Percentiles rank a stretch among this genome's conserved stretches.
Evolutionary conservation across 371 early-diverging fungal genomes (phyloP).

Genomic region (Capillidium rhysosporum): DNA sequence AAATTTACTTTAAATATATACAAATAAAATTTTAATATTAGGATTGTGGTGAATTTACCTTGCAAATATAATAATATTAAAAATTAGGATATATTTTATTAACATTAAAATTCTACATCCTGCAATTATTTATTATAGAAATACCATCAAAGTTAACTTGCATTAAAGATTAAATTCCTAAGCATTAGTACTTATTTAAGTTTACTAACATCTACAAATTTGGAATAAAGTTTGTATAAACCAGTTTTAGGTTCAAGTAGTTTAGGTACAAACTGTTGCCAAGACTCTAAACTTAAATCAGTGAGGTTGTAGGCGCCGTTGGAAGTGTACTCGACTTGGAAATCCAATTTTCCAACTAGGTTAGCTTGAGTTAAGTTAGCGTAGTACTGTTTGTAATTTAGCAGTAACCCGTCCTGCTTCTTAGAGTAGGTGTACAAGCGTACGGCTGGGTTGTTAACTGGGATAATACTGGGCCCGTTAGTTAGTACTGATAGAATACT

Average conservation of each 20-base stretch:
- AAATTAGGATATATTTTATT: no score
- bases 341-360: slow-evolving; percentile 11
- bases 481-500: slow-evolving; percentile 11
- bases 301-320: slow-evolving; percentile 18
- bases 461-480: slow-evolving; percentile 27
- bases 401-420: slow-evolving; percentile 13
- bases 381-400: slow-evolving; percentile 28
- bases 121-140: no score
- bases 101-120: no score
- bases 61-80: no score
- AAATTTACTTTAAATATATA: no score
- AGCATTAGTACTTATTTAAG: no score
- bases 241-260: not conserved
- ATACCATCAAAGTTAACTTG: no score
- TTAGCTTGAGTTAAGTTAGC: slow-evolving; percentile 21
- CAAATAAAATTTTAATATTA: no score
- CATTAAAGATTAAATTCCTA: no score
- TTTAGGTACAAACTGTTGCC: slow-evolving; percentile 3
- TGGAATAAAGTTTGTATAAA: not conserved
- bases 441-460: slow-evolving; percentile 24
- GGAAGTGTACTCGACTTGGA: slow-evolving; percentile 22
- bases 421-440: slow-evolving; percentile 23
- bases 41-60: no score
- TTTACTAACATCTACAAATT: not conserved
- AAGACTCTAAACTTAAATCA: slow-evolving; percentile 5